These are phyloP conservation scores for Irpex lacteus DNA, from an alignment of 1,284 basidiomycete species.

Conservation along the genomic window DNA sequence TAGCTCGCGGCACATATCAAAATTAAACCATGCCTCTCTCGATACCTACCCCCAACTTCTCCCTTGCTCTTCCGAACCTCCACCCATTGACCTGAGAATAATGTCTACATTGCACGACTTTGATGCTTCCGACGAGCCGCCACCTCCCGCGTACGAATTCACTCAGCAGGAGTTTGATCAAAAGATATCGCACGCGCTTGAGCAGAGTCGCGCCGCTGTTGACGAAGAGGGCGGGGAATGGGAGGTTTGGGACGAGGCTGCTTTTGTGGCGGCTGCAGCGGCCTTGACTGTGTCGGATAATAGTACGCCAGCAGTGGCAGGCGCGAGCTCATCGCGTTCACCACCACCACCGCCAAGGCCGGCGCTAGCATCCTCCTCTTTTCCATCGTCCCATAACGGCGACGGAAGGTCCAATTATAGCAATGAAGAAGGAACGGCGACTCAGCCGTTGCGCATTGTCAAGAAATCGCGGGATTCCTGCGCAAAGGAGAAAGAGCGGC, in stretches of 20 bases:
- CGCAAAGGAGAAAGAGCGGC: constrained; percentile 25
- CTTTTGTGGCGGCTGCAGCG: constrained; percentile 35
- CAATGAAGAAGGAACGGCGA: constrained; percentile 2
- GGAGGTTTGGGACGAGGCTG: constrained; percentile 48
- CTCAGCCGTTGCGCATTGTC: constrained; percentile 26
- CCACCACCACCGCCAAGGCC: constrained; percentile 5
- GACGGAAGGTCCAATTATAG: background rate
- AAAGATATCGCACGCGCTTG: constrained; percentile 44
- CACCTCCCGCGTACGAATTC: constrained; percentile 48
- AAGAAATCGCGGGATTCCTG: constrained; percentile 22
- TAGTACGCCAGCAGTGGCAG: background rate
- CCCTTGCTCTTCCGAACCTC: constrained; percentile 2
- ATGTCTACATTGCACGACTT: constrained; percentile 12
- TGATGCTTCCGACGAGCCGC: constrained; percentile 25
- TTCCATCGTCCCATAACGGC: background rate
- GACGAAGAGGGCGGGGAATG: constrained; percentile 40
- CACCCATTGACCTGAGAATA: background rate
- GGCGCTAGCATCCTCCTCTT: background rate
- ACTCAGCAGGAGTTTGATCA: constrained; percentile 55
- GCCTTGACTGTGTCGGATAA: constrained; percentile 10
- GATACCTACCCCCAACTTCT: background rate
- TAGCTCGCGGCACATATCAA: constrained; percentile 5
- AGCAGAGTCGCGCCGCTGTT: constrained; percentile 24
- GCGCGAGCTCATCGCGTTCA: constrained; percentile 13
- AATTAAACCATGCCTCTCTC: constrained; percentile 6